These are phyloP conservation scores for Gentiana dahurica DNA, from an alignment of 257 asterid species.

Conservation along the genomic window DNA sequence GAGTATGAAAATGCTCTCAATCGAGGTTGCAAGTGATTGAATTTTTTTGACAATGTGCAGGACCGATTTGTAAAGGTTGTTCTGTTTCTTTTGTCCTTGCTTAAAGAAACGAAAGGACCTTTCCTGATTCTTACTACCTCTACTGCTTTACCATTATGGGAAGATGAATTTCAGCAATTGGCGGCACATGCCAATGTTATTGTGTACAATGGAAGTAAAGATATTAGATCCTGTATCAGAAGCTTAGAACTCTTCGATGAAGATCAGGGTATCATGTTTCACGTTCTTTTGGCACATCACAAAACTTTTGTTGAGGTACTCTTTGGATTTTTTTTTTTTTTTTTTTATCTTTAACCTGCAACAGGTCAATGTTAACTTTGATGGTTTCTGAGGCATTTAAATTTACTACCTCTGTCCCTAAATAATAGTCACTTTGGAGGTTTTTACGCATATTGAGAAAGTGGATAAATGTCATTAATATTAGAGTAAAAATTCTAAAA, in stretches of 20 bases:
- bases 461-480: no score
- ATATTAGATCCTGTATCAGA: conserved; percentile 15
- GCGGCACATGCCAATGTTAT: conserved; percentile 9
- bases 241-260: conserved; percentile 18
- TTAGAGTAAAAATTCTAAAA: no score
- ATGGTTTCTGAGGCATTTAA: not conserved
- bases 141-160: conserved; percentile 18
- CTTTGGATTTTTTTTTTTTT: not conserved
- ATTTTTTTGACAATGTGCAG: conserved; percentile 9
- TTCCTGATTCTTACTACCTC: conserved; percentile 19
- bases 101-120: conserved; percentile 11
- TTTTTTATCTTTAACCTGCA: not conserved
- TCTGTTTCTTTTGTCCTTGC: conserved; percentile 17
- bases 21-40: no score
- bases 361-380: not conserved
- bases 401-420: not conserved
- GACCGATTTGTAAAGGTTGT: conserved; percentile 18
- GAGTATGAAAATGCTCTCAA: no score
- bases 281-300: conserved; percentile 19
- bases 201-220: conserved; percentile 19
- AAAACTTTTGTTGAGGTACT: conserved; percentile 21
- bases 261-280: conserved; percentile 23
- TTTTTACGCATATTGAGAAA: no score
- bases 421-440: no score
- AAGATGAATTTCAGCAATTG: conserved; percentile 24